phyloP scores from a whole-genome alignment of 2,329 filamentous ascomycete species.

The Chalaropsis ovoidea region DNA sequence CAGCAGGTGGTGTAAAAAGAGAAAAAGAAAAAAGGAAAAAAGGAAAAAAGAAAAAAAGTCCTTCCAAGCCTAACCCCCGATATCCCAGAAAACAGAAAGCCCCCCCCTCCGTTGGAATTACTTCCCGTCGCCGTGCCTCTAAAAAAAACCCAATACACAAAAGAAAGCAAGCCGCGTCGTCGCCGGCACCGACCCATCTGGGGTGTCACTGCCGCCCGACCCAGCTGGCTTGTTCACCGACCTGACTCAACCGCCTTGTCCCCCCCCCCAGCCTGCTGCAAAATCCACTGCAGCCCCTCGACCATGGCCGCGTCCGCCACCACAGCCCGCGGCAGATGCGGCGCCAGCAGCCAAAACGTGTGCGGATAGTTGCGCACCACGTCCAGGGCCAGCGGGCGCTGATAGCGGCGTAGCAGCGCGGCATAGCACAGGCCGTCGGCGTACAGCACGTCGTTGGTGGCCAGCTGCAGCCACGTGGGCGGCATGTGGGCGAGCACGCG shows the following conservation, averaged over 20 bases:
- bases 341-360: constrained; percentile 44
- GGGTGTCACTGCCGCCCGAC: too few relatives aligned
- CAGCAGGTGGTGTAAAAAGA: background rate
- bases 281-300: constrained; percentile 36
- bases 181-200: too few relatives aligned
- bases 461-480: constrained; percentile 41
- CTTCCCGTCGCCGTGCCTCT: background rate
- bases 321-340: constrained; percentile 35
- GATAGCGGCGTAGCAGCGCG: constrained; percentile 34
- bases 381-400: constrained; percentile 36
- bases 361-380: constrained; percentile 42
- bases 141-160: background rate
- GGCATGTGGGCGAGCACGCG: constrained; percentile 33
- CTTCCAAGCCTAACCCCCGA: too few relatives aligned
- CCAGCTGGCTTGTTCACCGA: too few relatives aligned
- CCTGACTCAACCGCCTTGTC: background rate
- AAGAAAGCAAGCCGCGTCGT: too few relatives aligned
- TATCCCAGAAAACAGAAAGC: background rate
- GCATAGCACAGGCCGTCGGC: constrained; percentile 44
- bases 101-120: background rate
- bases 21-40: background rate
- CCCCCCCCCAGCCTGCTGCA: background rate
- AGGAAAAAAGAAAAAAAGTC: background rate
- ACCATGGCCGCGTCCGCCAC: constrained; percentile 38
- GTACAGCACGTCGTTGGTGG: constrained; percentile 43